Evolutionary conservation across 2,329 filamentous ascomycete species (phyloP).

Genomic region (Xylariaceae sp.): DNA sequence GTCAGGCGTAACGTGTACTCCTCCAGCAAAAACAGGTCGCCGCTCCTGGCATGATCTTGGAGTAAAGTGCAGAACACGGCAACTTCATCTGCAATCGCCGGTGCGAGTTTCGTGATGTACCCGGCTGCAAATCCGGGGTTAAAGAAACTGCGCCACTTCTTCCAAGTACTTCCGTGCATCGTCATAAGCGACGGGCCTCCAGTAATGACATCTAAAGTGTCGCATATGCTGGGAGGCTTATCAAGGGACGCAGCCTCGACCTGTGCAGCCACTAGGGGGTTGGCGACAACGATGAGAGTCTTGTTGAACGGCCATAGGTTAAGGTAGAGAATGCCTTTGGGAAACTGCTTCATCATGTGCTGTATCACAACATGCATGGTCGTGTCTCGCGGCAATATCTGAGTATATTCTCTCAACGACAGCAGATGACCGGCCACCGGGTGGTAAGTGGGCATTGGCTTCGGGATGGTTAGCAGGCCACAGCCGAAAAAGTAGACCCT

Average conservation of each 20-base stretch:
- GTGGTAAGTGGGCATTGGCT: constrained; percentile 21
- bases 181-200: constrained; percentile 42
- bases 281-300: constrained; percentile 17
- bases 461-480: not conserved
- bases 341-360: constrained; percentile 16
- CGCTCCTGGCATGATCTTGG: constrained; percentile 5
- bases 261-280: constrained; percentile 16
- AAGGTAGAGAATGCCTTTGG: constrained; percentile 21
- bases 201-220: constrained; percentile 28
- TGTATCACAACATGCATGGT: constrained; percentile 20
- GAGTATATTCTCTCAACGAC: constrained; percentile 15
- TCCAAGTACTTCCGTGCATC: constrained; percentile 34
- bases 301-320: constrained; percentile 24
- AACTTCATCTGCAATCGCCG: constrained; percentile 21
- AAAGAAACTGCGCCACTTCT: constrained; percentile 23
- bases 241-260: constrained; percentile 20
- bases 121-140: constrained; percentile 23
- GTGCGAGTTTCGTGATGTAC: constrained; percentile 19
- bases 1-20: constrained; percentile 25
- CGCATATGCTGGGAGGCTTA: constrained; percentile 17
- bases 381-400: constrained; percentile 13
- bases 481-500: not conserved
- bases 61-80: constrained; percentile 21
- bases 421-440: constrained; percentile 19
- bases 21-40: constrained; percentile 22